Evolutionary conservation across 192 early-diverging fungal species (phyloP).

Genomic region (Spizellomyces punctatus): DNA sequence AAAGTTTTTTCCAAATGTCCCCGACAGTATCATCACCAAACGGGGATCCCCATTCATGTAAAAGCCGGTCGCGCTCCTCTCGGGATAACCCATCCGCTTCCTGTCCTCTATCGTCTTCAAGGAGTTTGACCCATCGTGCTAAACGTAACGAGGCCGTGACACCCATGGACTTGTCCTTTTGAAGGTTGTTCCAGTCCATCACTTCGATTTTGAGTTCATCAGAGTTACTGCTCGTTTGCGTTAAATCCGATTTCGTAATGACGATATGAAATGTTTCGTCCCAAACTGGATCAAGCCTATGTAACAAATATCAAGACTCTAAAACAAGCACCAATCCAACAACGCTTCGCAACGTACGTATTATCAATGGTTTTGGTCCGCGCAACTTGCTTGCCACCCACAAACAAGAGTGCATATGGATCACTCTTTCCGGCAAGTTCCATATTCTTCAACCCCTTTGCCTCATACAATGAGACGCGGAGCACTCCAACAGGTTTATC

Average conservation of each 20-base stretch:
- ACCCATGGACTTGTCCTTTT: conserved; percentile 73
- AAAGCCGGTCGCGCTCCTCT: conserved; percentile 39
- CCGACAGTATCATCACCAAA: conserved; percentile 27
- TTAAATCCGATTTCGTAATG: conserved; percentile 60
- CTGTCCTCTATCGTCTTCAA: conserved; percentile 30
- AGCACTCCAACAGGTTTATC: conserved; percentile 86
- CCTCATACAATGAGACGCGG: conserved; percentile 76
- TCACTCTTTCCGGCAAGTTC: conserved; percentile 90
- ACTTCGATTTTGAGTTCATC: conserved; percentile 79
- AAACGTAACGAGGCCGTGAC: conserved; percentile 40
- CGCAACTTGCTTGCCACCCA: conserved; percentile 71
- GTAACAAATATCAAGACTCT: neutral
- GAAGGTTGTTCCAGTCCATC: conserved; percentile 78
- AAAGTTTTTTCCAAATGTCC: conserved; percentile 43
- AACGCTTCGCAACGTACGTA: conserved; percentile 33
- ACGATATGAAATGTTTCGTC: conserved; percentile 77
- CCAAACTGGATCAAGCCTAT: conserved; percentile 82
- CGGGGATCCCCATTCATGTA: conserved; percentile 56
- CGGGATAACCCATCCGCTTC: conserved; percentile 15
- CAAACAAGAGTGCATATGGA: conserved; percentile 77
- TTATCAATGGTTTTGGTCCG: conserved; percentile 71
- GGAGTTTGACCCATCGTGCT: conserved; percentile 48
- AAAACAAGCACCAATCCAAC: neutral
- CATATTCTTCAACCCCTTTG: conserved; percentile 78
- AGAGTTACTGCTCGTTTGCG: conserved; percentile 38